A percentile compares a stretch with the other conserved stretches of the same genome.
These are phyloP conservation scores for Fusarium sublunatum DNA, from an alignment of 2,329 filamentous ascomycete genomes.

Conservation along the genomic window DNA sequence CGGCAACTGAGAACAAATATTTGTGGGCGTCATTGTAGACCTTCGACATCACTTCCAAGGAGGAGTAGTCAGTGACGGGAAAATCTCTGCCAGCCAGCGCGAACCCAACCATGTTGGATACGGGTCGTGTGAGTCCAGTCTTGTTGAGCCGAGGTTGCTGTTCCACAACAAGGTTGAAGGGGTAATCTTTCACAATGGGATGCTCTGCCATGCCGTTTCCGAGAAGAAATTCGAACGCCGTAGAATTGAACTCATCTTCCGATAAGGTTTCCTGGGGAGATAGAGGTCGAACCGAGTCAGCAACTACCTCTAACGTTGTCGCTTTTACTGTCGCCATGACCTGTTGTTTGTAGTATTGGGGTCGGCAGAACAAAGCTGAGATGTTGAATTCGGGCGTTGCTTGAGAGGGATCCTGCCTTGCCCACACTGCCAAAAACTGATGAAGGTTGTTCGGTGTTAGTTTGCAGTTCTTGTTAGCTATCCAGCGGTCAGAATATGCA, in stretches of 20 bases:
- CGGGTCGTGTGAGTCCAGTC: slow-evolving; percentile 25
- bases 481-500: slow-evolving; percentile 47
- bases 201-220: slow-evolving; percentile 42
- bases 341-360: slow-evolving; percentile 58
- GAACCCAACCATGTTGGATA: slow-evolving; percentile 51
- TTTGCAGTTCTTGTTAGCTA: slow-evolving; percentile 50
- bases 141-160: slow-evolving; percentile 37
- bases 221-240: slow-evolving; percentile 51
- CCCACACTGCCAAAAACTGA: slow-evolving; percentile 53
- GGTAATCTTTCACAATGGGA: slow-evolving; percentile 35
- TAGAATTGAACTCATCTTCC: slow-evolving; percentile 49
- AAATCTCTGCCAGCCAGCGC: slow-evolving; percentile 43
- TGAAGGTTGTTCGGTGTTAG: slow-evolving; percentile 46
- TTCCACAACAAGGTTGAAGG: slow-evolving; percentile 42
- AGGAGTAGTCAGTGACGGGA: no score
- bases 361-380: slow-evolving; percentile 57
- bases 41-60: no score
- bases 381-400: slow-evolving; percentile 28
- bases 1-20: slow-evolving; percentile 48
- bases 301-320: slow-evolving; percentile 7
- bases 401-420: not conserved
- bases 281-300: slow-evolving; percentile 4
- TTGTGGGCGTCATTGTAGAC: slow-evolving; percentile 45
- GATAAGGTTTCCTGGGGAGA: slow-evolving; percentile 26
- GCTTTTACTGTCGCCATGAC: slow-evolving; percentile 55